Conservation (phyloP, 2,329 filamentous ascomycete species). For the Fusarium compactum region DNA sequence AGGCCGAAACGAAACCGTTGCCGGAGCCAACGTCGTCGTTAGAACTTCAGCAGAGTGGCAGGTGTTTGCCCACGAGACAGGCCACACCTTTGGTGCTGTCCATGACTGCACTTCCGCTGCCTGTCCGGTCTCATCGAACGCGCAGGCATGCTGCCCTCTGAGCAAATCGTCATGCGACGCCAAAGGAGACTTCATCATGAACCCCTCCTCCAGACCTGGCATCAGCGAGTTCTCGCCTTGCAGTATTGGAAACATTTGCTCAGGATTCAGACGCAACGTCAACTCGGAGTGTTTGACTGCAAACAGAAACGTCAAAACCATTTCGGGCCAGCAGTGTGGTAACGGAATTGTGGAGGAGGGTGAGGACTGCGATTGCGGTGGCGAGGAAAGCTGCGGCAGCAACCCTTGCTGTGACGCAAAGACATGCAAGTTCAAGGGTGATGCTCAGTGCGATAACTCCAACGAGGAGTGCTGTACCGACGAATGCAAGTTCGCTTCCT, state of each 20-base stretch:
- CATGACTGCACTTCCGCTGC: constrained; percentile 85
- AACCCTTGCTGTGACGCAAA: constrained; percentile 86
- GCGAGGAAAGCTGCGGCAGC: constrained; percentile 73
- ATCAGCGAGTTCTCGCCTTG: constrained; percentile 89
- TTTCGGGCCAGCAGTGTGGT: constrained; percentile 87
- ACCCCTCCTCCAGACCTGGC: constrained; percentile 81
- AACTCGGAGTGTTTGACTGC: constrained; percentile 82
- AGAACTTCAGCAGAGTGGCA: constrained; percentile 90
- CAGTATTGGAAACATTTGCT: constrained; percentile 93
- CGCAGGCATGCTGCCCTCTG: constrained; percentile 82
- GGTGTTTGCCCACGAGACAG: constrained; percentile 92
- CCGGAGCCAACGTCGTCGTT: constrained; percentile 90
- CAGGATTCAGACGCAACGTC: constrained; percentile 82
- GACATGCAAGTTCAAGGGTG: constrained; percentile 85
- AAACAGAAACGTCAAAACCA: constrained; percentile 85
- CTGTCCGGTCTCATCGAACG: constrained; percentile 71
- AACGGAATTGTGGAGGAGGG: constrained; percentile 96
- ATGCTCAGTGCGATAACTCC: constrained; percentile 80
- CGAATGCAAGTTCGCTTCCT: constrained; percentile 74
- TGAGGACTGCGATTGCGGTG: constrained; percentile 97
- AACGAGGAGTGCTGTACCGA: constrained; percentile 85
- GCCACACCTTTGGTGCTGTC: constrained; percentile 94
- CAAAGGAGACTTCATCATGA: constrained; percentile 89
- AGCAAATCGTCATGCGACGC: constrained; percentile 77
- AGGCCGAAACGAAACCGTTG: constrained; percentile 76